These are phyloP conservation scores for Fragaria iinumae DNA, from an alignment of 306 rosid genomes.

Conservation along the genomic window DNA sequence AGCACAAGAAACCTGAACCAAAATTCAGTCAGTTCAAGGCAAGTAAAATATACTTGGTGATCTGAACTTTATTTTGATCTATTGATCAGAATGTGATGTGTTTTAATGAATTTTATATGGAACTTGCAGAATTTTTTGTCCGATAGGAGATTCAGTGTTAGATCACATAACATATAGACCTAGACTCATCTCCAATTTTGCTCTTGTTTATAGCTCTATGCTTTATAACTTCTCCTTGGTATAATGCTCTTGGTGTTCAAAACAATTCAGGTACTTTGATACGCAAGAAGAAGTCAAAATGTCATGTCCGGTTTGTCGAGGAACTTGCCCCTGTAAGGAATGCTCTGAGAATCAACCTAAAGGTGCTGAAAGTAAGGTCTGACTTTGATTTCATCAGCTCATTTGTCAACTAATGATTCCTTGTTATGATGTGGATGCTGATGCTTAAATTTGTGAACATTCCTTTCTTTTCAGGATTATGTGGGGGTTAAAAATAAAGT, in stretches of 20 bases:
- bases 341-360: slow-evolving; percentile 61
- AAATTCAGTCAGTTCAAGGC: not conserved
- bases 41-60: not conserved
- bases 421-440: slow-evolving; percentile 32
- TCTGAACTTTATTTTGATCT: not conserved
- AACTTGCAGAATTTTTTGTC: not conserved
- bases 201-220: slow-evolving; percentile 1
- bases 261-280: slow-evolving; percentile 62
- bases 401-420: slow-evolving; percentile 22
- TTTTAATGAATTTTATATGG: not conserved
- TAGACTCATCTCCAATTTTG: not conserved
- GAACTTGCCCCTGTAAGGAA: slow-evolving; percentile 86
- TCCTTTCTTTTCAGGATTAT: slow-evolving; percentile 55
- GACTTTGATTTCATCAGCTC: slow-evolving; percentile 51
- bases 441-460: slow-evolving; percentile 27
- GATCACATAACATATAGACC: not conserved
- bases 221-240: not conserved
- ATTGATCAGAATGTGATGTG: not conserved
- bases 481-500: slow-evolving; percentile 54
- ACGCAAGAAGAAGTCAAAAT: slow-evolving; percentile 77
- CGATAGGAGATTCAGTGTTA: not conserved
- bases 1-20: slow-evolving; percentile 4
- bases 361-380: slow-evolving; percentile 94
- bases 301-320: slow-evolving; percentile 94
- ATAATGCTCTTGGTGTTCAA: slow-evolving; percentile 14